These are phyloP conservation scores for Aspergillus nidulans DNA, from an alignment of 495 filamentous ascomycete species.

Conservation along the genomic window DNA sequence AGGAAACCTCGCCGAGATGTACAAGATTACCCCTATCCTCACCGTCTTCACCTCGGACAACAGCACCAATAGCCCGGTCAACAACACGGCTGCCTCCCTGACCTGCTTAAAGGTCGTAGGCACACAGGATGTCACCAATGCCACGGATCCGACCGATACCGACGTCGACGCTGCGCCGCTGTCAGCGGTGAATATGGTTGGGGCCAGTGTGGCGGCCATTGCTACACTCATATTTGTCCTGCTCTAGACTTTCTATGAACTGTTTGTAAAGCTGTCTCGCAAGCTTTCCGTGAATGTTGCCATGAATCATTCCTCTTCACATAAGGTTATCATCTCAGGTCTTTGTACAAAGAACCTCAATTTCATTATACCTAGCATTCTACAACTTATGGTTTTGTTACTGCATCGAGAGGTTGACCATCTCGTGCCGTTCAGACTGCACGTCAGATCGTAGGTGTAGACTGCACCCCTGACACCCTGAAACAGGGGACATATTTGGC, in stretches of 20 bases:
- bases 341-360: too few relatives aligned
- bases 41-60: conserved; percentile 9
- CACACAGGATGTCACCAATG: not conserved
- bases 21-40: conserved; percentile 15
- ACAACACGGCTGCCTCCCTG: conserved; percentile 6
- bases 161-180: not conserved
- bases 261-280: too few relatives aligned
- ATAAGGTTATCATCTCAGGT: too few relatives aligned
- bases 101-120: conserved; percentile 17
- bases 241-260: not conserved
- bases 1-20: conserved; percentile 2
- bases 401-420: too few relatives aligned
- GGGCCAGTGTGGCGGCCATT: not conserved
- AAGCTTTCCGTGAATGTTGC: too few relatives aligned
- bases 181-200: not conserved
- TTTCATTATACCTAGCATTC: too few relatives aligned
- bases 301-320: too few relatives aligned
- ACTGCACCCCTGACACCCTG: too few relatives aligned
- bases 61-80: not conserved
- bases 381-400: too few relatives aligned
- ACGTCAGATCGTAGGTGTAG: too few relatives aligned
- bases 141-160: not conserved
- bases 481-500: too few relatives aligned
- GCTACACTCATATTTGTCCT: not conserved
- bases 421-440: too few relatives aligned